phyloP scores from a whole-genome alignment of 2,329 filamentous ascomycete genomes.

The Pseudogymnoascus sp. region DNA sequence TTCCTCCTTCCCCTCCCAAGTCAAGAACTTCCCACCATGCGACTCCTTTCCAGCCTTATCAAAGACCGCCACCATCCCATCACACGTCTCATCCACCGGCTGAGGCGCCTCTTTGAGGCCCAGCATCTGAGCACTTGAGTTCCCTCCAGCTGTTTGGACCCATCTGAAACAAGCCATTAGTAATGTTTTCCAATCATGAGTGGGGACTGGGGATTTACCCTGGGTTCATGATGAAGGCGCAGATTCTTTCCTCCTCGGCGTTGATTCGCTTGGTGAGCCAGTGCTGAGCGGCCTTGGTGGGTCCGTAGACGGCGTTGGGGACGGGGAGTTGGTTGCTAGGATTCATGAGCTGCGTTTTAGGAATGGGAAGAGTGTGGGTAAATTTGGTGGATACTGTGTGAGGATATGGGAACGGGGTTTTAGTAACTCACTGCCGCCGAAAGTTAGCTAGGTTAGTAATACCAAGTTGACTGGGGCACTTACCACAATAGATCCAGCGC shows the following conservation, averaged over 20 bases:
- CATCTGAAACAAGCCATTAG: conserved; percentile 16
- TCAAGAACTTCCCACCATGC: conserved; percentile 15
- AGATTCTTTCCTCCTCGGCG: conserved; percentile 20
- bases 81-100: conserved; percentile 18
- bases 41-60: conserved; percentile 13
- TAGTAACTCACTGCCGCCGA: neutral
- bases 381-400: neutral
- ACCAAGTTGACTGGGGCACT: neutral
- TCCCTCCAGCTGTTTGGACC: conserved; percentile 24
- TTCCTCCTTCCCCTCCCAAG: conserved; percentile 9
- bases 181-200: neutral
- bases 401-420: neutral
- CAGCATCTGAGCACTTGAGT: conserved; percentile 18
- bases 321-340: conserved; percentile 17
- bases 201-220: conserved; percentile 14
- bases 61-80: conserved; percentile 16
- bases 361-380: neutral
- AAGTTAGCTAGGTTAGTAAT: neutral
- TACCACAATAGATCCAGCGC: conserved; percentile 22
- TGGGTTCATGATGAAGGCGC: conserved; percentile 20
- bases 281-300: conserved; percentile 29
- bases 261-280: conserved; percentile 27
- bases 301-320: conserved; percentile 25
- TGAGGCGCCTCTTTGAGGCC: conserved; percentile 18
- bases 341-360: neutral